Conservation (phyloP, 2,329 filamentous ascomycete species). For the Aspergillus fructus region DNA sequence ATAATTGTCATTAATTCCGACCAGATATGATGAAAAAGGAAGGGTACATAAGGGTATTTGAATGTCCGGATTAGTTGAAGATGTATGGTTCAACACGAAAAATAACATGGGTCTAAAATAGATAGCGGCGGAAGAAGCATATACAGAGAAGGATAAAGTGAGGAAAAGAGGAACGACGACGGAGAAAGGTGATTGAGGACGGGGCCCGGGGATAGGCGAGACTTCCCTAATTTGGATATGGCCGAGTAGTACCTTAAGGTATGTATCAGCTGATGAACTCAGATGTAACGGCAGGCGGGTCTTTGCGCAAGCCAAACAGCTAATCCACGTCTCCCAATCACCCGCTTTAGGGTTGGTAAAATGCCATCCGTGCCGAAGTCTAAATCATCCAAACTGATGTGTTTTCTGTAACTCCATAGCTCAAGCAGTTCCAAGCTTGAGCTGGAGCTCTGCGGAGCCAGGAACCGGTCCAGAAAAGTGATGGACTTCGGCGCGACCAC, state of each 20-base stretch:
- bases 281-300: conserved; percentile 21
- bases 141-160: neutral
- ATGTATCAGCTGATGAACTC: neutral
- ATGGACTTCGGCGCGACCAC: conserved; percentile 49
- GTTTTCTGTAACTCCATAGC: conserved; percentile 46
- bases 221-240: neutral
- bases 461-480: conserved; percentile 42
- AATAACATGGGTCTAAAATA: neutral
- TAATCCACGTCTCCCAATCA: conserved; percentile 50
- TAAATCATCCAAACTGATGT: conserved; percentile 54
- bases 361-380: conserved; percentile 52
- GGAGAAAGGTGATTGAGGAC: neutral
- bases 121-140: neutral
- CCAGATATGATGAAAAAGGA: neutral
- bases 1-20: conserved; percentile 1
- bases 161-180: neutral
- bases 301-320: conserved; percentile 48
- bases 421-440: conserved; percentile 35
- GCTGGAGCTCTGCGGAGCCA: conserved; percentile 10
- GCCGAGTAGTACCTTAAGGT: neutral
- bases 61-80: neutral
- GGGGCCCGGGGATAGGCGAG: neutral
- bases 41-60: conserved; percentile 1
- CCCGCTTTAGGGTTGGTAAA: conserved; percentile 43
- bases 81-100: neutral